Evolutionary conservation across 2,329 filamentous ascomycete genomes (phyloP), one percentile per base, ranked within the genome.

Genomic region (Nemania serpens): DNA sequence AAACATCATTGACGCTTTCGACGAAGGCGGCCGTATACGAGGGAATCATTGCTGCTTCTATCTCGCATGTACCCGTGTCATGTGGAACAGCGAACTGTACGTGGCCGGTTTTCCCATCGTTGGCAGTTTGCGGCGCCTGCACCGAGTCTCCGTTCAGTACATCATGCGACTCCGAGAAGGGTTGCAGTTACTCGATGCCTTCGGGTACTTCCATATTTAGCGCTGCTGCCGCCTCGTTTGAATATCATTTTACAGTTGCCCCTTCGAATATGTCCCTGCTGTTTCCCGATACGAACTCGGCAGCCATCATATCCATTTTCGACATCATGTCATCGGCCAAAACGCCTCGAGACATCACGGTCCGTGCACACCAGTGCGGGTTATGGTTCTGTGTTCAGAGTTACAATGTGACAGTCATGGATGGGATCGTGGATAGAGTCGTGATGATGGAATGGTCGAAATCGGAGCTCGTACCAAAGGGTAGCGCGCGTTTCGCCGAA

Each of bases 11-110:
- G 47, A 64, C 63, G 29, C 69, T 77, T 12, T 77, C 75, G 3
- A 77, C 75, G 2, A 77, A 75, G 61, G 73, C 75, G 1, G 75
- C 75, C 5, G 66, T 78, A 9, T 77, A 77, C 43, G 72, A 75
- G 13, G 75, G 75, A 11, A 75, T 78, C 22, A 68, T 77, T 13
- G 69, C 74, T 5, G 61, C 66, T 36, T 67, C 71, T 12, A 64
- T 74, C 1, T 58, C 64, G 1, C 62, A 72, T 7, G 29, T 73
- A 17, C 66, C 69, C 17, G 68, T 68, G 0, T 57, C 59, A 9
- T 78, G 76, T 48, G 58, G 68, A 29, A 73, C 73, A 3, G 68
- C 65, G 2, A 76, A 76, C 52, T 78, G 75, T 58, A 73, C 69
- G 0, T 76, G 75, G 75, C 73, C 75, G 5, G 53, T 71, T 12